phyloP scores from a whole-genome alignment of 2,329 filamentous ascomycete species.

The Xylaria sp. region DNA sequence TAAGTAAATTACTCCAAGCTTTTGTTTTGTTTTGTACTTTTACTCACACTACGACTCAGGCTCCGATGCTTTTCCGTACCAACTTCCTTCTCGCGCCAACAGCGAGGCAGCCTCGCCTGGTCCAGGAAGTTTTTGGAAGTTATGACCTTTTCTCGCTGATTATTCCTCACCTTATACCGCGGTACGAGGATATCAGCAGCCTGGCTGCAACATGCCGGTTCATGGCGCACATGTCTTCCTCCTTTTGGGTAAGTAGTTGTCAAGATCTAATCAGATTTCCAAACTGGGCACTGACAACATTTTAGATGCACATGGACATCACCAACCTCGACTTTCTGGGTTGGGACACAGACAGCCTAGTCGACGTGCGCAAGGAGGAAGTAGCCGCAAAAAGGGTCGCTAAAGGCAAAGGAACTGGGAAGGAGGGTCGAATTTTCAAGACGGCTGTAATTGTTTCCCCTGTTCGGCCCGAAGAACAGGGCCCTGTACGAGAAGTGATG shows the following conservation, averaged over 20 bases:
- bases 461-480: slow-evolving; percentile 4
- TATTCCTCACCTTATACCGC: slow-evolving; percentile 16
- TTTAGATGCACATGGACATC: slow-evolving; percentile 27
- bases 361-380: not conserved
- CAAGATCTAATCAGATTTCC: not conserved
- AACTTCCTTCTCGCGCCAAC: not conserved
- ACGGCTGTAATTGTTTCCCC: slow-evolving; percentile 15
- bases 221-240: slow-evolving; percentile 19
- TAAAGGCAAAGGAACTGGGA: not conserved
- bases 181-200: slow-evolving; percentile 32
- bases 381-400: not conserved
- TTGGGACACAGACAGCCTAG: slow-evolving; percentile 1
- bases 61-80: slow-evolving; percentile 8
- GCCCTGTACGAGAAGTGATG: not conserved
- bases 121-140: slow-evolving; percentile 23
- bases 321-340: not conserved
- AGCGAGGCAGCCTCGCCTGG: slow-evolving; percentile 17
- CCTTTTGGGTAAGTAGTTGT: slow-evolving; percentile 27
- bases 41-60: slow-evolving; percentile 10
- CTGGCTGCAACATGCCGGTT: slow-evolving; percentile 33
- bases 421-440: not conserved
- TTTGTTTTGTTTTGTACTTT: not conserved
- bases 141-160: slow-evolving; percentile 30
- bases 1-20: not conserved
- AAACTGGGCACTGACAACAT: slow-evolving; percentile 14